A percentile compares a stretch with the other conserved stretches of the same genome.
These are phyloP conservation scores for Lipomyces lipofer DNA, from an alignment of 805 yeast genomes.

Conservation along the genomic window DNA sequence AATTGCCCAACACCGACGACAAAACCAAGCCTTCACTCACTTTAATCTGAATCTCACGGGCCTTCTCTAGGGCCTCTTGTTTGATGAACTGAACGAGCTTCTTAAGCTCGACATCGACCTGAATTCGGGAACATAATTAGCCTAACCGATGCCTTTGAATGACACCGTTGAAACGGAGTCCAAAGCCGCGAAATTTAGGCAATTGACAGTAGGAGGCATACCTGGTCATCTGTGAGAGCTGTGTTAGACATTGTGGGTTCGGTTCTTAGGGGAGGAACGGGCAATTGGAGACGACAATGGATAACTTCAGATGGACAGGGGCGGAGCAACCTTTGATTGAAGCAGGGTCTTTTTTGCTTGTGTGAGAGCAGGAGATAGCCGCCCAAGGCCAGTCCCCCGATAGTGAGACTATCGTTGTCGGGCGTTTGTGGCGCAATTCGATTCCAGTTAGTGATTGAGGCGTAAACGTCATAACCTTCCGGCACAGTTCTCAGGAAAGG, in stretches of 20 bases:
- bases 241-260: constrained; percentile 31
- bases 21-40: constrained; percentile 33
- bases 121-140: background rate
- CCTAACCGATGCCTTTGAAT: background rate
- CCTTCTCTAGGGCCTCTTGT: constrained; percentile 99
- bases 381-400: background rate
- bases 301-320: too few species aligned
- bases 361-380: background rate
- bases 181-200: too few species aligned
- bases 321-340: too few species aligned
- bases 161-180: too few species aligned
- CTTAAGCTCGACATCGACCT: constrained; percentile 87
- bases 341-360: too few species aligned
- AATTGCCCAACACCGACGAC: background rate
- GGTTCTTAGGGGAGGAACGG: too few species aligned
- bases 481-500: too few species aligned
- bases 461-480: too few species aligned
- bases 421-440: too few species aligned
- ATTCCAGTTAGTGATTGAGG: too few species aligned
- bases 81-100: constrained; percentile 98
- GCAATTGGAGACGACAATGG: too few species aligned
- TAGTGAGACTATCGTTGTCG: too few species aligned
- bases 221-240: constrained; percentile 32
- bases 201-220: constrained; percentile 6
- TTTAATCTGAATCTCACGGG: constrained; percentile 90